phyloP scores from a whole-genome alignment of 139 green algal genomes.

The Closterium sp. region DNA sequence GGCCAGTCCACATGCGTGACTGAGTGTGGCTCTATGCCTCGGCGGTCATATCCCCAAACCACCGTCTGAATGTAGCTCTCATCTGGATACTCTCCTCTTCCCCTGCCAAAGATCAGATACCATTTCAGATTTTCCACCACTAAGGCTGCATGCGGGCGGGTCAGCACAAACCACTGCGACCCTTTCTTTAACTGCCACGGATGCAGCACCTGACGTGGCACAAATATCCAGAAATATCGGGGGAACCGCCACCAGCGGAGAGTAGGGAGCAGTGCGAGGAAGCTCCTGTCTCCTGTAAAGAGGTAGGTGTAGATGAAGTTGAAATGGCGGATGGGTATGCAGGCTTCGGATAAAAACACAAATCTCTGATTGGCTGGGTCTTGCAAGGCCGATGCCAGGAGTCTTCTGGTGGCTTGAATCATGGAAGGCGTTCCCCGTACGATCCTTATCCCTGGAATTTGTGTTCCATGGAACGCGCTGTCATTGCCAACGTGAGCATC shows the following conservation, averaged over 20 bases:
- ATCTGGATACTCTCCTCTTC: not conserved
- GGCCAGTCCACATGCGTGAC: not conserved
- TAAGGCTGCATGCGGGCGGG: not conserved
- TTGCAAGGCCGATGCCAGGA: conserved; percentile 3
- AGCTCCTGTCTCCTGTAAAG: conserved; percentile 11
- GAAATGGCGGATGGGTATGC: conserved; percentile 28
- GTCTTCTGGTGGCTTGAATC: not conserved
- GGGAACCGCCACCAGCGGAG: not conserved
- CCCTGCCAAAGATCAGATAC: not conserved
- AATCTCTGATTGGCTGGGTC: conserved; percentile 34
- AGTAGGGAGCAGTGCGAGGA: not conserved
- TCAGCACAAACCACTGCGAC: not conserved
- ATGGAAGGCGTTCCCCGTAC: not conserved
- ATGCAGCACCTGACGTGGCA: conserved; percentile 1
- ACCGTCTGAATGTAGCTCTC: conserved; percentile 12
- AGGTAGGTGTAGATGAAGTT: conserved; percentile 39
- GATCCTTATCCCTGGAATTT: not conserved
- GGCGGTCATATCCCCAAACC: not conserved
- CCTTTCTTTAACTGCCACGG: not conserved
- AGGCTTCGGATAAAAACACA: conserved; percentile 31
- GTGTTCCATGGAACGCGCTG: not conserved
- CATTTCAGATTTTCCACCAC: not conserved
- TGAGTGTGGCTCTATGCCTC: not conserved
- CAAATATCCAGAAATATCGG: not conserved
- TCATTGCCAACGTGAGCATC: not conserved